A percentile compares a stretch with the other conserved stretches of the same genome.
These are phyloP conservation scores for Scedosporium dehoogii DNA, from an alignment of 2,329 filamentous ascomycete species.

Conservation along the genomic window DNA sequence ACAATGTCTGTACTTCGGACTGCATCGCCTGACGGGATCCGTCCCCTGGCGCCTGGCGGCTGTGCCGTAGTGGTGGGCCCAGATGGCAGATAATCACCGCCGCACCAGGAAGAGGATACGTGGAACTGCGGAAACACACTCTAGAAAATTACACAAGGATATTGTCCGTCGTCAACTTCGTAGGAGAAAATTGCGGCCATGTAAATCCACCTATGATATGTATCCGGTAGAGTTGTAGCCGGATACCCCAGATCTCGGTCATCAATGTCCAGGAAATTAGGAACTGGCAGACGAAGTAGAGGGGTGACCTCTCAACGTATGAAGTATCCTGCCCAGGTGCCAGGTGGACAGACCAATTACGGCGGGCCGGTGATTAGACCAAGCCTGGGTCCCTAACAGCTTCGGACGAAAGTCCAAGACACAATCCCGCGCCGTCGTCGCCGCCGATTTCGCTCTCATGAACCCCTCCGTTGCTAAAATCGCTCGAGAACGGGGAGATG, in stretches of 20 bases:
- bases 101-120: constrained; percentile 1
- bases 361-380: too few relatives aligned
- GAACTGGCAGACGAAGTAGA: too few relatives aligned
- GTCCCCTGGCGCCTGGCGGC: background rate
- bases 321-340: background rate
- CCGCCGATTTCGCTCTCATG: too few relatives aligned
- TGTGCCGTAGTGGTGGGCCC: background rate
- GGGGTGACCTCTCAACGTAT: background rate
- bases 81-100: background rate
- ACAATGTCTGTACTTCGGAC: background rate
- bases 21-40: background rate
- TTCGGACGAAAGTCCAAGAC: too few relatives aligned
- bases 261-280: too few relatives aligned
- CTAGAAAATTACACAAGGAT: background rate
- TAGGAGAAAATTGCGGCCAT: too few relatives aligned
- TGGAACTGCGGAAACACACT: background rate
- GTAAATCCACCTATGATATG: constrained; percentile 3
- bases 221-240: background rate
- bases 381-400: too few relatives aligned
- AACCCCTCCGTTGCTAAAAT: too few relatives aligned
- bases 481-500: too few relatives aligned
- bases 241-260: background rate
- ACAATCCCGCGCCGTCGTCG: too few relatives aligned
- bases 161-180: background rate
- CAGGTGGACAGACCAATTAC: too few relatives aligned